A percentile compares a stretch with the other conserved stretches of the same genome.
These are phyloP conservation scores for Mycena amicta DNA, from an alignment of 768 basidiomycete genomes.

Conservation along the genomic window DNA sequence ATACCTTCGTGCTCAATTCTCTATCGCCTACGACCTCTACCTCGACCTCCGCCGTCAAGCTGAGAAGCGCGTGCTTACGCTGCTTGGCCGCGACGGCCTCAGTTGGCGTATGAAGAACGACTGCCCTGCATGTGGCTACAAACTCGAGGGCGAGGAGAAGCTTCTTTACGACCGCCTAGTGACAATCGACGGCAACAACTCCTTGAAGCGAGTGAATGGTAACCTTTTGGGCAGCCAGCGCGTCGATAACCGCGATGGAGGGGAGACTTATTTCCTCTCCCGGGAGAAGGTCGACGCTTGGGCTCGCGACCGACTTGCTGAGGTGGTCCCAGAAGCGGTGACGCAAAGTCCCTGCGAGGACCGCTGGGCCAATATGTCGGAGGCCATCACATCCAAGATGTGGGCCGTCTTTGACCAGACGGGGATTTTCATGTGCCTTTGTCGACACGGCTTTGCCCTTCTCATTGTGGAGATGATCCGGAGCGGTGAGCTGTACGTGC, in stretches of 20 bases:
- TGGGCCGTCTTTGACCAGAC: constrained; percentile 23
- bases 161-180: constrained; percentile 22
- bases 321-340: neutral
- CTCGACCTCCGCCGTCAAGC: constrained; percentile 12
- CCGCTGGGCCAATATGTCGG: constrained; percentile 19
- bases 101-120: constrained; percentile 27
- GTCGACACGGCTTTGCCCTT: constrained; percentile 37
- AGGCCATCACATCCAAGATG: constrained; percentile 6
- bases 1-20: constrained; percentile 16
- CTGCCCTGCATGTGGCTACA: constrained; percentile 31
- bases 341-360: constrained; percentile 18
- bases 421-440: constrained; percentile 32
- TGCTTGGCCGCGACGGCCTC: constrained; percentile 23
- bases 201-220: constrained; percentile 23
- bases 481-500: constrained; percentile 40
- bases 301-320: constrained; percentile 5
- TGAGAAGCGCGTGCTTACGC: constrained; percentile 5
- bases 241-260: constrained; percentile 3
- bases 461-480: constrained; percentile 36
- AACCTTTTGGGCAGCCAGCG: constrained; percentile 8
- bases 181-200: constrained; percentile 30
- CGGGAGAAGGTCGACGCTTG: constrained; percentile 17
- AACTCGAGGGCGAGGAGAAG: constrained; percentile 25
- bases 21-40: constrained; percentile 25
- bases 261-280: constrained; percentile 8